Evolutionary conservation across 148 eudicot species (phyloP), one percentile per base, ranked within the genome.

Genomic region (Rhododendron griersonianum): DNA sequence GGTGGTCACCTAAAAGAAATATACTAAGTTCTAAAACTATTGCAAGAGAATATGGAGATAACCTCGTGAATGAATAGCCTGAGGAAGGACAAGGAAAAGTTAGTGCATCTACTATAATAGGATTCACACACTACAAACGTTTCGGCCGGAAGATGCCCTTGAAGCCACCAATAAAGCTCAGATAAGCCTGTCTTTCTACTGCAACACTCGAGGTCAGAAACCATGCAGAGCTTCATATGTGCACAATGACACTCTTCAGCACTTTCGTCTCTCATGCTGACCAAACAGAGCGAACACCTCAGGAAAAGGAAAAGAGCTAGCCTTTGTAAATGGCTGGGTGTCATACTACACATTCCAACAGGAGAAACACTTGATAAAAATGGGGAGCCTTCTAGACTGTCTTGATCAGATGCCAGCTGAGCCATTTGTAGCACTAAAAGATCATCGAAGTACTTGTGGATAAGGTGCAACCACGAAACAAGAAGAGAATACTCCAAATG

Each of bases 51-150:
- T 59, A 79, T 50, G 82, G 84, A 87, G 78, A 25, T 50, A 85
- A 96, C 98, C 99, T 96, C 98, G 21, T 92, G 91, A 84, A 93
- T 91, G 84, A 88, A 96, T 84, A 96, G 89, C 90, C 82, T 90
- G 87, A 96, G 88, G 86, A 96, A 92, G 86, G 96, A 92, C 65
- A 89, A 87, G 78, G 93, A 90, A 78, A 96, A 96, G 69, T 73
- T 87, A 73, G 90, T 85, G 86, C 95, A 95, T 57, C 85, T 88
- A 50, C 86, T 88, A 23, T 76, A 81, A 87, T 91, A 89, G 79
- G 73, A 76, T 63, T 91, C 90, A 65, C 84, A 45, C 77, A 85
- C 88, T 37, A 82, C 84, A 45, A 83, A 61, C 45, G 85, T 89
- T 86, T 87, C 85, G 11, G 65, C 86, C 67, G 93, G 90, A 87